Evolutionary conservation across 495 filamentous ascomycete genomes (phyloP).

Genomic region (Talaromyces nanjingensis): DNA sequence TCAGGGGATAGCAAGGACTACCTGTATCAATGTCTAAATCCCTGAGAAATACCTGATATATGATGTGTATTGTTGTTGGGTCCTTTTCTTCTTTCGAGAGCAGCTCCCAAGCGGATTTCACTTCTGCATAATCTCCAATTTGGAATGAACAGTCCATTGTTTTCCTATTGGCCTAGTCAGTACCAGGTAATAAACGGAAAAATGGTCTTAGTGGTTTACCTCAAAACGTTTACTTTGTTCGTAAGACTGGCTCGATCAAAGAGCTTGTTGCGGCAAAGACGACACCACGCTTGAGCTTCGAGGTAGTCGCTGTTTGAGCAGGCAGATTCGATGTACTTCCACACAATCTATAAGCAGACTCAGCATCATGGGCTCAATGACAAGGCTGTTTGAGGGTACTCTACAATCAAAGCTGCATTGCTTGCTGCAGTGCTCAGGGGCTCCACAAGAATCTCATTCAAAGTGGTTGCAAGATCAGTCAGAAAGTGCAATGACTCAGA

Average conservation of each 20-base stretch:
- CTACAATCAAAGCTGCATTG: constrained; percentile 63
- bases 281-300: constrained; percentile 63
- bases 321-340: constrained; percentile 62
- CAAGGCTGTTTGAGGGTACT: too few relatives aligned
- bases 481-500: constrained; percentile 21
- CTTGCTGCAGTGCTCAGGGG: constrained; percentile 49
- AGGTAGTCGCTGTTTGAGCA: constrained; percentile 46
- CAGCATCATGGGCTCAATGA: too few relatives aligned
- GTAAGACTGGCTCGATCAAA: constrained; percentile 56
- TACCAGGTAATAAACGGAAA: neutral
- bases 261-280: constrained; percentile 54
- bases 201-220: constrained; percentile 32
- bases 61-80: neutral
- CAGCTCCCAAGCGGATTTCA: neutral
- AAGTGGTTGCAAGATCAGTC: constrained; percentile 27
- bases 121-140: neutral
- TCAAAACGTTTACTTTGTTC: constrained; percentile 61
- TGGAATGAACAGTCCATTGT: constrained; percentile 1
- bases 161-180: constrained; percentile 14
- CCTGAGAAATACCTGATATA: constrained; percentile 1
- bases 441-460: constrained; percentile 24
- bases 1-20: neutral
- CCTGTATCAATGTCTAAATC: neutral
- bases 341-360: too few relatives aligned
- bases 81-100: neutral